phyloP scores from a whole-genome alignment of 257 asterid species.

The Nicotiana paniculata region DNA sequence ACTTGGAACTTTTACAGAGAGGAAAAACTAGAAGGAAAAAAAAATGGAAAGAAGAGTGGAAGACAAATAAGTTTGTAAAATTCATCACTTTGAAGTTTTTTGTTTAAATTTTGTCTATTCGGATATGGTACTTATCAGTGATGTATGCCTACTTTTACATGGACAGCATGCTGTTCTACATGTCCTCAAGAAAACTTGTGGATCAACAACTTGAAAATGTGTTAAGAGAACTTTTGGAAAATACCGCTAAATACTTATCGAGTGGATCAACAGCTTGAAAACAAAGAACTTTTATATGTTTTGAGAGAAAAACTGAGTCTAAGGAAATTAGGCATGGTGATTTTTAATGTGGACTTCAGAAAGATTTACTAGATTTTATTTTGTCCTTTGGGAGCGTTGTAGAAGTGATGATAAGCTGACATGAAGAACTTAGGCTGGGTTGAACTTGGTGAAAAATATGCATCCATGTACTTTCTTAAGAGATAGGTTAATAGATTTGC shows the following conservation, averaged over 20 bases:
- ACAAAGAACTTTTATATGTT: background rate
- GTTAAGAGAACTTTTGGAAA: background rate
- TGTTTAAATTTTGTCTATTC: background rate
- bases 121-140: background rate
- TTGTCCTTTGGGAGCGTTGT: background rate
- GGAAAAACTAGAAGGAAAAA: background rate
- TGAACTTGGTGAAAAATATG: background rate
- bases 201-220: background rate
- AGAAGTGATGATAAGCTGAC: background rate
- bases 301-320: background rate
- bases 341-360: background rate
- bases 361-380: background rate
- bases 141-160: background rate
- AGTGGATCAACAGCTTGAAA: background rate
- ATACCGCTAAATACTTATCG: background rate
- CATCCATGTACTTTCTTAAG: background rate
- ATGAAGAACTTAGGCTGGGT: background rate
- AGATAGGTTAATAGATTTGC: background rate
- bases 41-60: background rate
- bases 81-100: background rate
- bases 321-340: conserved; percentile 1
- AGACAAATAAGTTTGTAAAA: background rate
- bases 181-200: background rate
- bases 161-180: background rate
- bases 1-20: background rate